Evolutionary conservation across 73 alveolate genomes (phyloP), one percentile per base, ranked within the genome.

Genomic region (Paramecium pentaurelia): DNA sequence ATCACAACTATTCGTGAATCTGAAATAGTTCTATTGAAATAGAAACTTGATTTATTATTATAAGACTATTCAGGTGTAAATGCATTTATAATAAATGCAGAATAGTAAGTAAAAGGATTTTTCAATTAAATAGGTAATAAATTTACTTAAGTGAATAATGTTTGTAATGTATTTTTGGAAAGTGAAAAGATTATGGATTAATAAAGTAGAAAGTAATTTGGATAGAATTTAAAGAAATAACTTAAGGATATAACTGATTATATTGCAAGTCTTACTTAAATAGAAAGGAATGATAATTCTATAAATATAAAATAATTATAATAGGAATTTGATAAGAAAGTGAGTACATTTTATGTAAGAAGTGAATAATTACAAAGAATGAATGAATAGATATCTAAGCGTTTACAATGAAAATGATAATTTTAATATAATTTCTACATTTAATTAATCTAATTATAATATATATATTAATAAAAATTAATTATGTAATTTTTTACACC

Each of bases 281-380:
- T 40, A 12, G 71, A 44, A 22, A 44, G 71, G 14, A 40, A 77
- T 11, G 90, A 77, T 3, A 77, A 77, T 47, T 20, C 51, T 30
- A 77, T 77, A n/a, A 77, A 77, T 20, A 77, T 77, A 22, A 77
- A 40, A 40, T 47, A 77, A 22, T 27, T 77, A 44, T 20, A 77
- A 44, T 22, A 44, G 36, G 90, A 77, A 16, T 77, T 77, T 44
- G 90, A 77, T 38, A 77, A 77, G 32, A 77, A 77, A 27, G 90
- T 77, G 28, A 77, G 90, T 77, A 44, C 90, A 20, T 77, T 77
- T 44, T 77, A 77, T 47, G 71, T 77, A 8, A 77, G 30, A 7
- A 77, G 90, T 77, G 90, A 77, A 77, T 11, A 32, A 44, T 44
- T 77, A 28, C 28, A 40, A 22, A 77, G 54, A 44, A 77, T 77